Base-by-base conservation (phyloP, 257 asterid species). In the Haberlea rhodopensis region DNA sequence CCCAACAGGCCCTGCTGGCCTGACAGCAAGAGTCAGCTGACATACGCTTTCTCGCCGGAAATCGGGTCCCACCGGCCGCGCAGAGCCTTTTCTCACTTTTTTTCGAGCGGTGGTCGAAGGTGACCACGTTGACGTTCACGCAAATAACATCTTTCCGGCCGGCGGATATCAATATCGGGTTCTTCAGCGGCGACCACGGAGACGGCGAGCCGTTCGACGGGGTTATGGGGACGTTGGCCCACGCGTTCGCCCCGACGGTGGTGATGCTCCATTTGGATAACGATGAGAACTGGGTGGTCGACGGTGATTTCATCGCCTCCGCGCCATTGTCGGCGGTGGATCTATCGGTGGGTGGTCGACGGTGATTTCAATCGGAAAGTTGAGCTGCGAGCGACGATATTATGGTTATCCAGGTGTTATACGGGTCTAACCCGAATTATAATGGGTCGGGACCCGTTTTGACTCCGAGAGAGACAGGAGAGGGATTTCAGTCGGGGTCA, bases 141-240 rank as follows among this genome's bases (percentile, higher is more conserved):
- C 88, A 86, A 56, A 76, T 81, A 11, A 6, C 84, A 15, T 37
- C 86, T 57, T 90, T 22, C 28, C 3, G 16, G 1, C 0, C 34
- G 0, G 96, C 96, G 46, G 95, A 90, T 45, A 77, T 90, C 8
- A 62, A 49, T 61, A 81, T 90, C 11, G 96, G 89, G 3, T 80
- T 88, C 57, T 90, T 76, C 57, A 62, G 58, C 1, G 95, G 94
- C 0, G 96, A 88, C 22, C 97, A 90, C 85, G 85, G 87, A 8
- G 97, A 90, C 63, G 97, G 94, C 1, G 97, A 90, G 73, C 80
- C 96, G 65, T 90, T 90, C 53, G 97, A 88, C 79, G 97, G 96
- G 6, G 82, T 82, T 0, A 9, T 90, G 76, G 97, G 97, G 18
- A 84, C 95, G 29, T 64, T 90, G 59, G 97, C 95, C 6, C 96